phyloP scores from a whole-genome alignment of 306 rosid genomes.

The Pyrus pyrifolia region DNA sequence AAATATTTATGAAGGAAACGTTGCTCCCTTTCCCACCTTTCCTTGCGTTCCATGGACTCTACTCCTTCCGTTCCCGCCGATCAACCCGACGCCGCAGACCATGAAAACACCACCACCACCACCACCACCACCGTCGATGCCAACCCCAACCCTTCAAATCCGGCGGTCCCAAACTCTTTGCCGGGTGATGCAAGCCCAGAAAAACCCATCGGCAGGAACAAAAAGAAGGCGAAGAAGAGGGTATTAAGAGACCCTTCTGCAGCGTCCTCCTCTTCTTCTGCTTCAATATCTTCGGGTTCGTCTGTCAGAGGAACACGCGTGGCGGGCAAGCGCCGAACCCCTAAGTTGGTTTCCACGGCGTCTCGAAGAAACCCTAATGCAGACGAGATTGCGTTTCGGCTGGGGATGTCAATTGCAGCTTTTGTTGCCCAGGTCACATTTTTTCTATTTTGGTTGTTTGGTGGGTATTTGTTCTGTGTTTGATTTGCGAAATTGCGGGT shows the following conservation, averaged over 20 bases:
- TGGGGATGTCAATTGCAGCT: conserved; percentile 88
- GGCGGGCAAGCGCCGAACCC: conserved; percentile 51
- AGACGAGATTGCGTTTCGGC: conserved; percentile 53
- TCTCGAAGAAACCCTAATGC: conserved; percentile 34
- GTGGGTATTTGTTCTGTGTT: not conserved
- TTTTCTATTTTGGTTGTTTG: not conserved
- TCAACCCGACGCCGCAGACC: conserved; percentile 2
- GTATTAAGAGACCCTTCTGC: conserved; percentile 21
- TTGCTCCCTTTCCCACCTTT: conserved; percentile 39
- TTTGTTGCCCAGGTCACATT: conserved; percentile 63
- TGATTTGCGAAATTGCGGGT: not conserved
- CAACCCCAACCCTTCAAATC: not conserved
- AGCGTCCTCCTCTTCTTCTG: conserved; percentile 26
- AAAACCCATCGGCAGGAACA: conserved; percentile 7
- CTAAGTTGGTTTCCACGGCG: conserved; percentile 24
- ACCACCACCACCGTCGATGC: not conserved
- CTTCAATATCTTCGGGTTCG: conserved; percentile 18
- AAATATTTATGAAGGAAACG: not conserved
- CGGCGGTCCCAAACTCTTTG: conserved; percentile 16
- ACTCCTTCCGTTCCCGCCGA: conserved; percentile 1
- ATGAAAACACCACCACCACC: not conserved
- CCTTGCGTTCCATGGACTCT: conserved; percentile 18
- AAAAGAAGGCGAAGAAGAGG: conserved; percentile 17
- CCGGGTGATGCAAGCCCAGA: not conserved
- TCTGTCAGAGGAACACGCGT: conserved; percentile 24